Conservation (phyloP, 148 eudicot species). For the Polygonum maritimum region DNA sequence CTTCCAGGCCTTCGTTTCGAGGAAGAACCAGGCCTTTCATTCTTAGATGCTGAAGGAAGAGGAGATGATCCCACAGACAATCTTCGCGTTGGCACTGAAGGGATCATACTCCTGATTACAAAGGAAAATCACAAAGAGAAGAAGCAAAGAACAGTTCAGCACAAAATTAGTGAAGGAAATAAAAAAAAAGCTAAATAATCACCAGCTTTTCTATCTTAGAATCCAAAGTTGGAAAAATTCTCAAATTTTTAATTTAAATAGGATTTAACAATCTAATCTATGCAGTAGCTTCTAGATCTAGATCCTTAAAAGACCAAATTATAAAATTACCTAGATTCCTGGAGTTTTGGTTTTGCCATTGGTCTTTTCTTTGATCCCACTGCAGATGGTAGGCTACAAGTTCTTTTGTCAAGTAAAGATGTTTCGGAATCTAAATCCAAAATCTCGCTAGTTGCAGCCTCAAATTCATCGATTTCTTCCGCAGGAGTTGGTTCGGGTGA, state of each 20-base stretch:
- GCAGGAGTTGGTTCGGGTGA: slow-evolving; percentile 24
- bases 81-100: slow-evolving; percentile 44
- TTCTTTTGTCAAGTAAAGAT: slow-evolving; percentile 32
- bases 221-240: no score
- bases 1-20: slow-evolving; percentile 39
- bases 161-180: background rate
- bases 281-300: no score
- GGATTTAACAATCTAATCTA: no score
- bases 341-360: slow-evolving; percentile 34
- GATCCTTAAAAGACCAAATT: no score
- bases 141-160: background rate
- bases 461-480: slow-evolving; percentile 55
- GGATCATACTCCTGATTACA: slow-evolving; percentile 55
- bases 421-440: slow-evolving; percentile 53
- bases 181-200: background rate
- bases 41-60: slow-evolving; percentile 27
- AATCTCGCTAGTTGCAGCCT: slow-evolving; percentile 57
- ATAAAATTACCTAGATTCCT: slow-evolving; percentile 43
- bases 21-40: slow-evolving; percentile 26
- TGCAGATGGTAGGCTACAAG: slow-evolving; percentile 33
- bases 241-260: no score
- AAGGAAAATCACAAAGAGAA: background rate
- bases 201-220: no score
- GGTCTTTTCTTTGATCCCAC: slow-evolving; percentile 47
- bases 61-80: slow-evolving; percentile 33